Base-by-base conservation (phyloP, 352 stramenopile species). In the Pythium sp. region DNA sequence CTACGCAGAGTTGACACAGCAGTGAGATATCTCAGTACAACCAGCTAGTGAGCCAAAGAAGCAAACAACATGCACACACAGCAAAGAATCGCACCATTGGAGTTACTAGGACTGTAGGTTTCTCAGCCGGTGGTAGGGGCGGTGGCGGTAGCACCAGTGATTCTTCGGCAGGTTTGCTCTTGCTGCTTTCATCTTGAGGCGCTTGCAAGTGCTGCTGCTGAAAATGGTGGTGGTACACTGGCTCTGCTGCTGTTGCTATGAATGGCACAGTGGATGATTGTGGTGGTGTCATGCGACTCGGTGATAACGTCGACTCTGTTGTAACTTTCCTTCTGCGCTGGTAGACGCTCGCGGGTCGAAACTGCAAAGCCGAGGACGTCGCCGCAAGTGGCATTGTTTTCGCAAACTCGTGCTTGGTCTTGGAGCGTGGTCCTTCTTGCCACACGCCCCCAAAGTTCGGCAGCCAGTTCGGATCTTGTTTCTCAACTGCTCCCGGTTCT, bases 401-500 rank as follows among this genome's bases (percentile, higher is more conserved):
- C 53, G 62, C 66, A 57, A 94, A 92, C 20, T 78, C 70, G 65
- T 79, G 72, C 38, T 86, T 84, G 8, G 83, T 92, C 65, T 80
- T 82, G 46, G 69, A 78, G 3, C 86, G 82, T 28, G 84, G 74
- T 0, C 84, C 84, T 47, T 89, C 81, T 64, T 94, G 81, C 86
- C 86, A 94, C 15, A 94, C 84, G 0, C 82, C 74, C 14, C 86
- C 84, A 66, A 94, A 94, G 51, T 92, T 92, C 24, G 86, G 86
- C 15, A 94, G 68, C 86, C 86, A 94, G 24, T 77, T 63, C 74
- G 11, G 72, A 51, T 18, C 72, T 71, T 49, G 41, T 9, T 54
- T 84, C 78, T 11, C 58, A 28, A 34, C 15, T 28, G 41, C n/a
- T 32, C 11, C 26, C 5, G 34, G 0, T 5, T 24, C 1, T n/a